Conservation (phyloP, 1,139 yeast genomes). For the Yamadazyma atlantica region DNA sequence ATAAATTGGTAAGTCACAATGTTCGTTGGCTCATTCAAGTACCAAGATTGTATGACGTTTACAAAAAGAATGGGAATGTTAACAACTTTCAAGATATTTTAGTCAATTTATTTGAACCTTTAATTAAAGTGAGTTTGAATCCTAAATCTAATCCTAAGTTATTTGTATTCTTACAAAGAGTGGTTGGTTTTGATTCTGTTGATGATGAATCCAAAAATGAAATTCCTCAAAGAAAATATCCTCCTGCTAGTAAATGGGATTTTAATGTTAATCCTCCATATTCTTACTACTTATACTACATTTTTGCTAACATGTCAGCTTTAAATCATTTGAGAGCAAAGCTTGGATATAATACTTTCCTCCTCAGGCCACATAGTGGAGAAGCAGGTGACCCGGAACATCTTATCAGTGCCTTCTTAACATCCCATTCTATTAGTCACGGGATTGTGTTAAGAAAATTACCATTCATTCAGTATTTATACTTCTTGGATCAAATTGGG, state of each 20-base stretch:
- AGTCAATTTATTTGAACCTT: constrained; percentile 79
- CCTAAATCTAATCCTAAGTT: constrained; percentile 88
- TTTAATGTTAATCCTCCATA: constrained; percentile 88
- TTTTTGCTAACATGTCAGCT: constrained; percentile 82
- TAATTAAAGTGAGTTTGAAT: constrained; percentile 84
- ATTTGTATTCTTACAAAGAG: constrained; percentile 84
- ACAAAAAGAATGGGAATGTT: constrained; percentile 75
- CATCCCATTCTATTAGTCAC: constrained; percentile 91
- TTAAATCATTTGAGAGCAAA: constrained; percentile 78
- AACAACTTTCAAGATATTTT: constrained; percentile 72
- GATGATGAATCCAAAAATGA: constrained; percentile 97
- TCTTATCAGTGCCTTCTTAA: constrained; percentile 82
- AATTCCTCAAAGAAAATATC: constrained; percentile 76
- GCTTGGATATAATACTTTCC: constrained; percentile 82
- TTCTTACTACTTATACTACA: constrained; percentile 86
- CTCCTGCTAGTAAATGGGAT: constrained; percentile 82
- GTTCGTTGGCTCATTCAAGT: constrained; percentile 97
- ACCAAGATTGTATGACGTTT: constrained; percentile 89
- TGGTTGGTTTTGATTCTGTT: constrained; percentile 96
- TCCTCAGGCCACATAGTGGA: constrained; percentile 95
- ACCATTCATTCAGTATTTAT: constrained; percentile 91
- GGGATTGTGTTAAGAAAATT: constrained; percentile 91
- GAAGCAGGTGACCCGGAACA: constrained; percentile 99
- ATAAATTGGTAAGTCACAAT: constrained; percentile 86
- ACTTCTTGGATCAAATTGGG: constrained; percentile 91